These are phyloP conservation scores for Aspergillus conjunctus DNA, from an alignment of 495 filamentous ascomycete species.

Conservation along the genomic window DNA sequence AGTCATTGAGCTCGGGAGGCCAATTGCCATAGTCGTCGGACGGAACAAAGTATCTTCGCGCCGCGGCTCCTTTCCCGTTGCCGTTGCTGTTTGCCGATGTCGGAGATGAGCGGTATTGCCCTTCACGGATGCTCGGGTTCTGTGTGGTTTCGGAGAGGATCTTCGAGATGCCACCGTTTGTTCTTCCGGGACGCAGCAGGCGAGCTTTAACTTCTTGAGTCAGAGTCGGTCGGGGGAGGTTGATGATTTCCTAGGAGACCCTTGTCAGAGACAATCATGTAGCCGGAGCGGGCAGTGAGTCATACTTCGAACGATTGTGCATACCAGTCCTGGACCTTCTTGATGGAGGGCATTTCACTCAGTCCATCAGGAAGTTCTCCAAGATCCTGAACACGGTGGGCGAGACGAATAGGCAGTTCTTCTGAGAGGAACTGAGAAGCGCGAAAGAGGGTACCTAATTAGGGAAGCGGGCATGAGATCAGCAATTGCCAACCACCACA, in stretches of 20 bases:
- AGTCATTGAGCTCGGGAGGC: slow-evolving; percentile 93
- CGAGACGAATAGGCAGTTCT: slow-evolving; percentile 94
- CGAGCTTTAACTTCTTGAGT: slow-evolving; percentile 75
- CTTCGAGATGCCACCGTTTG: slow-evolving; percentile 58
- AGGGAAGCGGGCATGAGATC: slow-evolving; percentile 19
- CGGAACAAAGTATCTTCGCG: slow-evolving; percentile 84
- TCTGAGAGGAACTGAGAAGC: slow-evolving; percentile 98
- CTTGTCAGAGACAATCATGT: slow-evolving; percentile 1
- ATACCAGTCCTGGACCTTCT: slow-evolving; percentile 96
- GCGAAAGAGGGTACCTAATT: slow-evolving; percentile 85
- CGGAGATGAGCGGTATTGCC: slow-evolving; percentile 81
- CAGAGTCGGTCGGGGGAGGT: slow-evolving; percentile 74
- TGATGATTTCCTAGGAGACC: slow-evolving; percentile 77
- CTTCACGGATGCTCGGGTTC: slow-evolving; percentile 86
- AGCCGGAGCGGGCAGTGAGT: slow-evolving; percentile 13
- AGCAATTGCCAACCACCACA: slow-evolving; percentile 18
- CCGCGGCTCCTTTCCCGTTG: slow-evolving; percentile 41
- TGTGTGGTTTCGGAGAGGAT: slow-evolving; percentile 79
- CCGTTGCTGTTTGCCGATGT: slow-evolving; percentile 49
- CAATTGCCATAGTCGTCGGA: slow-evolving; percentile 87
- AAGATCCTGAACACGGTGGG: slow-evolving; percentile 93
- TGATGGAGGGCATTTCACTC: slow-evolving; percentile 97
- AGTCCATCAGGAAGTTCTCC: slow-evolving; percentile 92
- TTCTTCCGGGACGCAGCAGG: slow-evolving; percentile 71
- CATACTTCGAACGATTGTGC: slow-evolving; percentile 97